A percentile compares a stretch with the other conserved stretches of the same genome.
Conservation (phyloP, 2,329 filamentous ascomycete genomes). For the Ceratocystis albifundus region DNA sequence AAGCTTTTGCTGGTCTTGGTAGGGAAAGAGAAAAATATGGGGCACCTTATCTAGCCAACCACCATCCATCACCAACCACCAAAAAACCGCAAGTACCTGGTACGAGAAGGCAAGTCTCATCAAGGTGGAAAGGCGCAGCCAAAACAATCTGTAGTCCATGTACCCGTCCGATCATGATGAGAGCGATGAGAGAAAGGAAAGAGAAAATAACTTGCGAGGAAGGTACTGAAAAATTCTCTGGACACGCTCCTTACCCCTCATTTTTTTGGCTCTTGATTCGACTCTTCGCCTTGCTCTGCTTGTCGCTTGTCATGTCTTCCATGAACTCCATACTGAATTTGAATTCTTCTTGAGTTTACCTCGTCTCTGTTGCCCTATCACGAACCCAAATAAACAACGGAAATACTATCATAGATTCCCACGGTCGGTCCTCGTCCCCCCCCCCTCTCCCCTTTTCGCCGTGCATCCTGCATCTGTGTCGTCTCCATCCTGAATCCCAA, state of each 20-base stretch:
- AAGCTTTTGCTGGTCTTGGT: not conserved
- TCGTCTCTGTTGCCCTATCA: not conserved
- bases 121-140: not conserved
- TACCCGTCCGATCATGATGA: not conserved
- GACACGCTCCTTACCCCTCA: not conserved
- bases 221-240: not conserved
- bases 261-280: not conserved
- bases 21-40: not conserved
- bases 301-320: not conserved
- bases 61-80: not conserved
- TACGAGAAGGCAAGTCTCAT: not conserved
- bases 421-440: not conserved
- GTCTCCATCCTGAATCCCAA: constrained; percentile 10
- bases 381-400: not conserved
- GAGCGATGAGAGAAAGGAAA: not conserved
- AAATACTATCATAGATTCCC: not conserved
- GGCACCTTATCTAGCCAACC: not conserved
- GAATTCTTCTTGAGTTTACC: not conserved
- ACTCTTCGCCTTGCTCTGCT: not conserved
- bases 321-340: not conserved
- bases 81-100: not conserved
- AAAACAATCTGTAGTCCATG: not conserved
- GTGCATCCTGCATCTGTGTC: constrained; percentile 5
- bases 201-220: not conserved
- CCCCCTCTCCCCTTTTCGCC: constrained; percentile 9